Evolutionary conservation across 768 basidiomycete genomes (phyloP), one percentile per base, ranked within the genome.

Genomic region (Boletus rubescentipes): DNA sequence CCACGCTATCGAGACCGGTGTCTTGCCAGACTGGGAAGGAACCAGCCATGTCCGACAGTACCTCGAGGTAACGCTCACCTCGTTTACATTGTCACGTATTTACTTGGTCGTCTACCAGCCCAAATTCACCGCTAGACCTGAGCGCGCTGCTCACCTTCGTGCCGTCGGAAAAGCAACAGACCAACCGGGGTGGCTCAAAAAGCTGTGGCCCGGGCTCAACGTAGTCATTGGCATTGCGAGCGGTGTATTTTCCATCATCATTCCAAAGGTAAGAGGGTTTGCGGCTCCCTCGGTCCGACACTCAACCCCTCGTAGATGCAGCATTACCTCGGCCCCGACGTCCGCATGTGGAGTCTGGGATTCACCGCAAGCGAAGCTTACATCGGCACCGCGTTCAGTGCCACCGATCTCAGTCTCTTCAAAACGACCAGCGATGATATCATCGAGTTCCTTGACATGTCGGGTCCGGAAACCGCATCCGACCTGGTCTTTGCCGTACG

Each of bases 1-100:
- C 12, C 10, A 48, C 12, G 35, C 41, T 46, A 31, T 68, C 9
- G 53, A 57, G 42, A 64, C 49, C 0, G 61, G 63, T 4, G 31
- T 31, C 16, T 16, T 67, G 7, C 66, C 61, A 1, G 41, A 66
- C 16, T 52, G 51, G 50, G 57, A 67, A 40, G 61, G 64, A 39
- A 55, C 41, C 16, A 39, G 45, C 4, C 54, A 58, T 23, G 53
- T 67, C 31, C 46, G 43, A 21, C 23, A 57, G n/a, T 55, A 53
- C 35, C 60, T 65, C 31, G 49, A 57, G 63, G 65, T 53, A 53
- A 29, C 26, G 10, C 10, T 30, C 1, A 4, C 12, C 4, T 15
- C 12, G 26, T 9, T 14, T 16, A 9, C 21, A 20, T 21, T 12
- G 11, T 26, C 6, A 23, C 15, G 11, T 9, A 48, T 20, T 45